Conservation (phyloP, 768 basidiomycete genomes). For the Calocera viscosa region DNA sequence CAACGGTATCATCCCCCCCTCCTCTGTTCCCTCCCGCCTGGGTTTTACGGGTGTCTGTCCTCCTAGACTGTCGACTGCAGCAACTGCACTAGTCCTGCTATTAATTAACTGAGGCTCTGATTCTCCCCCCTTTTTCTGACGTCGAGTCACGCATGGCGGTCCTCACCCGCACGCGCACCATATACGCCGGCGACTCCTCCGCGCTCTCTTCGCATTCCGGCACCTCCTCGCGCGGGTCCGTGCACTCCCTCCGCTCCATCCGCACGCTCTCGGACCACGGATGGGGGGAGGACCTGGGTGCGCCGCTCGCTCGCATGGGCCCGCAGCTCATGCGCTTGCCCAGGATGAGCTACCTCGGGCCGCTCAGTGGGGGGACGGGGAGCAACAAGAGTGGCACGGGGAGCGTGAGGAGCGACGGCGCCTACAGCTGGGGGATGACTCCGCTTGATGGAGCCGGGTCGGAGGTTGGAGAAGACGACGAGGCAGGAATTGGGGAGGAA, state of each 20-base stretch:
- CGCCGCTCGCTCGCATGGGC: background rate
- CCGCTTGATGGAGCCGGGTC: background rate
- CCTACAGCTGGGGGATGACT: background rate
- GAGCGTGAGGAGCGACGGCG: background rate
- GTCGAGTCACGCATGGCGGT: background rate
- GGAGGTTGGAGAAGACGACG: background rate
- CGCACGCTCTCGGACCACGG: conserved; percentile 1
- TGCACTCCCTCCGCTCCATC: conserved; percentile 1
- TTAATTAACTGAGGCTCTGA: too few species aligned
- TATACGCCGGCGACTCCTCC: background rate
- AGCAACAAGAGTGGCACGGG: background rate
- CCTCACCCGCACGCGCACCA: conserved; percentile 5
- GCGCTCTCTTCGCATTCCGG: background rate
- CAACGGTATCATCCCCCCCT: too few species aligned
- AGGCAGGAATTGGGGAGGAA: background rate
- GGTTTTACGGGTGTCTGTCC: too few species aligned
- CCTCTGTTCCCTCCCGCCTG: too few species aligned
- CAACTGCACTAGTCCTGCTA: too few species aligned
- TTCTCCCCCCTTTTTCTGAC: background rate
- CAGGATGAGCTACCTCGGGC: background rate
- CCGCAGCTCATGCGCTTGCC: background rate
- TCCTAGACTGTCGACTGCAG: too few species aligned
- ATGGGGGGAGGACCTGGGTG: background rate
- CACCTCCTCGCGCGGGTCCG: background rate
- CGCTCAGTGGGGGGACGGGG: background rate